Evolutionary conservation across 2,329 filamentous ascomycete species (phyloP).

Genomic region (Penicillium palitans): DNA sequence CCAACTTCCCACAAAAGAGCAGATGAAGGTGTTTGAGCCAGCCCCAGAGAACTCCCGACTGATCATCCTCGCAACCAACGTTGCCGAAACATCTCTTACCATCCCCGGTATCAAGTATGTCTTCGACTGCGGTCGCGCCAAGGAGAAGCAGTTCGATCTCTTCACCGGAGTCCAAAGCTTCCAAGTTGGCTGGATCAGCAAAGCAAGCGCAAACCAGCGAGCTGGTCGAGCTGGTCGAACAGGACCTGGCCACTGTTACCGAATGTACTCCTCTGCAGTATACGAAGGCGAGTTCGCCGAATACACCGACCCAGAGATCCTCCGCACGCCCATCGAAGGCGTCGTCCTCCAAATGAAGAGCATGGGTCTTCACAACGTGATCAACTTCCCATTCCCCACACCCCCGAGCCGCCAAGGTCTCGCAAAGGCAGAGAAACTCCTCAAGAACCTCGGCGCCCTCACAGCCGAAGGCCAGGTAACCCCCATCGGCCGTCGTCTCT

Average conservation of each 20-base stretch:
- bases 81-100: constrained; percentile 94
- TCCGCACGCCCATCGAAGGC: constrained; percentile 88
- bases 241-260: constrained; percentile 92
- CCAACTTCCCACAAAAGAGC: constrained; percentile 83
- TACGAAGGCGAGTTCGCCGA: constrained; percentile 83
- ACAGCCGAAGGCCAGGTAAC: constrained; percentile 72
- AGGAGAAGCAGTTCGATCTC: constrained; percentile 87
- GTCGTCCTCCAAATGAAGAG: constrained; percentile 91
- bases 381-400: constrained; percentile 95
- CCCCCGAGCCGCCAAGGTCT: constrained; percentile 76
- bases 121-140: constrained; percentile 89
- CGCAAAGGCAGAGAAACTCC: constrained; percentile 78
- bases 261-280: constrained; percentile 89
- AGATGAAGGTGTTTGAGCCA: constrained; percentile 84
- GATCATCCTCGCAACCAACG: constrained; percentile 91
- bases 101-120: constrained; percentile 95
- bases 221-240: constrained; percentile 93
- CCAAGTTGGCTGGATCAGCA: constrained; percentile 94
- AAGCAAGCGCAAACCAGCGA: constrained; percentile 89
- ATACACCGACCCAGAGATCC: constrained; percentile 83
- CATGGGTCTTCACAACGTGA: constrained; percentile 86
- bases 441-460: constrained; percentile 82
- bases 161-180: constrained; percentile 92
- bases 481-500: constrained; percentile 74
- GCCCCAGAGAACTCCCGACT: constrained; percentile 79